Percentiles rank a stretch among this genome's conserved stretches.
These are phyloP conservation scores for Ceratobasidium sp. DNA, from an alignment of 1,284 basidiomycete genomes.

Conservation along the genomic window DNA sequence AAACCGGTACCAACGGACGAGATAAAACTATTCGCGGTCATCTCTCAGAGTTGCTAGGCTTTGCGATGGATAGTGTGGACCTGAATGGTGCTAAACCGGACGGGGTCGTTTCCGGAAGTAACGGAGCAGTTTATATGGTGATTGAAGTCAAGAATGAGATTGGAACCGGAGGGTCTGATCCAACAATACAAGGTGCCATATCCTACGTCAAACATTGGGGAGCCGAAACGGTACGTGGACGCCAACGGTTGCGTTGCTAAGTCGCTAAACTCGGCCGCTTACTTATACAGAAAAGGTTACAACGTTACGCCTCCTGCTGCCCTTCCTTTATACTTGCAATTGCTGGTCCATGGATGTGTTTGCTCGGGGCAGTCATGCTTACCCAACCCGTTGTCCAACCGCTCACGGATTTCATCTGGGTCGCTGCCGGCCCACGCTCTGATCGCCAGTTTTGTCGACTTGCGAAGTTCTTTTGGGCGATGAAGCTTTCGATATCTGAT, in stretches of 20 bases:
- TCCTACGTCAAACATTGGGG: constrained; percentile 1
- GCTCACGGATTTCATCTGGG: constrained; percentile 41
- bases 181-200: background rate
- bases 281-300: background rate
- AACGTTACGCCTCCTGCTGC: constrained; percentile 14
- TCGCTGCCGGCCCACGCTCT: background rate
- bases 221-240: background rate
- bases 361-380: constrained; percentile 42
- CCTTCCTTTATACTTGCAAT: constrained; percentile 40
- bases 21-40: too few relatives aligned
- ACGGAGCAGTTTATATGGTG: background rate
- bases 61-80: too few relatives aligned
- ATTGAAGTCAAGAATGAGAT: constrained; percentile 24
- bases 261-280: background rate
- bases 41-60: too few relatives aligned
- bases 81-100: background rate
- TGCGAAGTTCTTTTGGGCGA: too few relatives aligned
- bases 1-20: too few relatives aligned
- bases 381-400: constrained; percentile 40
- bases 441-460: background rate
- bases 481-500: too few relatives aligned
- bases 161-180: constrained; percentile 1
- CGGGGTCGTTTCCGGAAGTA: background rate
- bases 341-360: constrained; percentile 43
- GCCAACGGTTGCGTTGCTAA: background rate